A percentile compares a stretch with the other conserved stretches of the same genome.
phyloP scores from a whole-genome alignment of 345 rosid species.

The sweet orange (Citrus sinensis) region DNA sequence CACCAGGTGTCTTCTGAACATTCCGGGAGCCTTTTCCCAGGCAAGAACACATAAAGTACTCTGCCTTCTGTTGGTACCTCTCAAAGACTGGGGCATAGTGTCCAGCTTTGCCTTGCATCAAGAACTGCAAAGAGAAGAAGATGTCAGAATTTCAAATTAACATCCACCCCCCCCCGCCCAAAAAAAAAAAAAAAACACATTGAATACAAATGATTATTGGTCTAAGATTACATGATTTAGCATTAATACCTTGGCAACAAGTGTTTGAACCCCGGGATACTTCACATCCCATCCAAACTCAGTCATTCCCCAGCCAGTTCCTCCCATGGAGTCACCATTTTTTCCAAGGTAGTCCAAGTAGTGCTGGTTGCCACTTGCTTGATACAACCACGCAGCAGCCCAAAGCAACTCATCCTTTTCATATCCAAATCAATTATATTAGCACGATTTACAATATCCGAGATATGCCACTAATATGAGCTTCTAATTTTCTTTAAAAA shows the following conservation, averaged over 20 bases:
- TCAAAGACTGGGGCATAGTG: slow-evolving; percentile 59
- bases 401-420: slow-evolving; percentile 86
- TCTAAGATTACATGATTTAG: not conserved
- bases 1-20: slow-evolving; percentile 87
- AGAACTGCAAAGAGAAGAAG: slow-evolving; percentile 39
- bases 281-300: slow-evolving; percentile 99
- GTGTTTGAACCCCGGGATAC: slow-evolving; percentile 93
- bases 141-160: not conserved
- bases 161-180: accelerated
- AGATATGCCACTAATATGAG: not conserved
- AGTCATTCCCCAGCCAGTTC: slow-evolving; percentile 88
- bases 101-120: slow-evolving; percentile 93
- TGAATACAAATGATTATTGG: not conserved
- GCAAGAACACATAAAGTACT: slow-evolving; percentile 84
- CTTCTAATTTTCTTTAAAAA: not conserved
- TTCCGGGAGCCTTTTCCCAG: slow-evolving; percentile 63
- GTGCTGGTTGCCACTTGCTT: slow-evolving; percentile 68
- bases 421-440: slow-evolving; percentile 4
- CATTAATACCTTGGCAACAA: slow-evolving; percentile 73
- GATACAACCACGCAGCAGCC: slow-evolving; percentile 98
- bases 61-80: slow-evolving; percentile 80
- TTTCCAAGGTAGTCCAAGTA: slow-evolving; percentile 80
- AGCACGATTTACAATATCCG: not conserved
- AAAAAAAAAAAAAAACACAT: not conserved
- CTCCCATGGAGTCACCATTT: slow-evolving; percentile 87